Evolutionary conservation across 2,329 filamentous ascomycete species (phyloP).

Genomic region (Aspergillus versicolor): DNA sequence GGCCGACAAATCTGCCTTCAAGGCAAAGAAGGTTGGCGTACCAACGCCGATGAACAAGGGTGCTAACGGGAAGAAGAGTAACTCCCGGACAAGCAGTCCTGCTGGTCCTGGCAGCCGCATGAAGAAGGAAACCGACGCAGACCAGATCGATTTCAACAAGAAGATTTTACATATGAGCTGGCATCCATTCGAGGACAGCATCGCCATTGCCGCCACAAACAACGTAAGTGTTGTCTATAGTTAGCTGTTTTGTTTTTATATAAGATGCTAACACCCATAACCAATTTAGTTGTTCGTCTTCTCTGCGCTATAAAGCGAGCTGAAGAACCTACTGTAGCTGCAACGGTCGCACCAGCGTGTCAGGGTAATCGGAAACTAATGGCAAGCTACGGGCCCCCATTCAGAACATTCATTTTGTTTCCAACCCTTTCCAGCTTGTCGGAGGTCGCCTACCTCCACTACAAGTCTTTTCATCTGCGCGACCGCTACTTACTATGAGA

Average conservation of each 20-base stretch:
- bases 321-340: slow-evolving; percentile 15
- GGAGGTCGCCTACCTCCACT: slow-evolving; percentile 17
- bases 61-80: slow-evolving; percentile 74
- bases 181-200: slow-evolving; percentile 99
- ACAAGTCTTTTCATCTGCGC: slow-evolving; percentile 13
- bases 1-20: slow-evolving; percentile 98
- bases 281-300: slow-evolving; percentile 68
- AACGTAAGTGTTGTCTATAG: slow-evolving; percentile 69
- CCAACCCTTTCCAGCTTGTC: slow-evolving; percentile 12
- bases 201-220: slow-evolving; percentile 98
- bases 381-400: slow-evolving; percentile 20
- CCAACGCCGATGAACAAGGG: slow-evolving; percentile 90
- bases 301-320: slow-evolving; percentile 61
- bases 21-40: slow-evolving; percentile 98
- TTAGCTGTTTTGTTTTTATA: background rate
- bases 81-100: slow-evolving; percentile 84
- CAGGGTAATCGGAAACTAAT: background rate
- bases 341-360: slow-evolving; percentile 25
- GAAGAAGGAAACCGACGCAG: slow-evolving; percentile 98
- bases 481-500: slow-evolving; percentile 10
- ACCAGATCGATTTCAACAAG: slow-evolving; percentile 99
- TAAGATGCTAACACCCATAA: slow-evolving; percentile 16
- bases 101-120: slow-evolving; percentile 87
- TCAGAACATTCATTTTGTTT: slow-evolving; percentile 7
- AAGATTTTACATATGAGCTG: slow-evolving; percentile 99